Evolutionary conservation across 306 rosid species (phyloP), one percentile per base, ranked within the genome.

Genomic region (Notholithocarpus densiflorus): DNA sequence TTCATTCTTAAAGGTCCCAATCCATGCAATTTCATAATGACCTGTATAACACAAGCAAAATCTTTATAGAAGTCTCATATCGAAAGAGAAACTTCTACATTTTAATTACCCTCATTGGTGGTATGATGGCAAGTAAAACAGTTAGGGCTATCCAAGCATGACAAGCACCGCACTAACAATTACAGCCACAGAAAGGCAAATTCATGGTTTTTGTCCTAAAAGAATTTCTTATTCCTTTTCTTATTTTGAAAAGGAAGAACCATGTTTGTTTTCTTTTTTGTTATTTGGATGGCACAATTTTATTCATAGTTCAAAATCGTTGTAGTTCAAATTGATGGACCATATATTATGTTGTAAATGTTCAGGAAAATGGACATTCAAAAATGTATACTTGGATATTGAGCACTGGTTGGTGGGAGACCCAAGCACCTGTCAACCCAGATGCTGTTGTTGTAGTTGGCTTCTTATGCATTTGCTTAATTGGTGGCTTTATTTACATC

Each of bases 321-420:
- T 82, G 65, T 19, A 14, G 60, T 54, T 61, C 74, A 29, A 55
- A 43, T 62, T 82, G 32, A 73, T 65, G 73, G 53, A 14, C 23
- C 31, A n/a, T 70, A 53, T 75, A 52, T 69, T 61, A 66, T 74
- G 52, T 59, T 60, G 57, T 68, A 82, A 85, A 84, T 77, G 56
- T 59, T 20, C 75, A 94, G 97, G 97, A 94, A 85, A 89, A 94
- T 79, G 98, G 98, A 57, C 92, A 90, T 80, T 85, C 98, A 18
- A 37, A 84, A 1, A 85, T 72, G 80, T 94, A 94, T 82, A 87
- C 89, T 61, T 94, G 97, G 98, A 84, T 92, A 82, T 83, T 94
- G 84, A 94, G 97, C 87, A 94, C 98, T 55, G 98, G 98, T 23
- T 94, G 97, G 97, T 94, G 98, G 98, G 56, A 88, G 79, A 27